Evolutionary conservation across 495 filamentous ascomycete genomes (phyloP).

Genomic region (Penicillium taxi): DNA sequence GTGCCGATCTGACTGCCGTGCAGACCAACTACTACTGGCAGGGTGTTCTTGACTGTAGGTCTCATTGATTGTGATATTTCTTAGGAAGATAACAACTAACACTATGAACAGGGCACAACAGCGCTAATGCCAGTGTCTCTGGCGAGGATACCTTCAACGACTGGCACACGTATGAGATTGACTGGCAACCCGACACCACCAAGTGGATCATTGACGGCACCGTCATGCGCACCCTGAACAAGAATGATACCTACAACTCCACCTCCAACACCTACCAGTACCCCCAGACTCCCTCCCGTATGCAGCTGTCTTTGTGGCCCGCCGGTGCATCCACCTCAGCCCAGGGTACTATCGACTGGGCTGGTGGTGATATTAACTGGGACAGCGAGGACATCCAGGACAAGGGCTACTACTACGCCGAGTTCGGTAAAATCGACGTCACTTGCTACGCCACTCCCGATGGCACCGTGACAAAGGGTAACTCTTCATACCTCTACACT

Average conservation of each 20-base stretch:
- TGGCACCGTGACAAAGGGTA: slow-evolving; percentile 51
- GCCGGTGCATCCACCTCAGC: slow-evolving; percentile 74
- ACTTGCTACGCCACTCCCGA: slow-evolving; percentile 72
- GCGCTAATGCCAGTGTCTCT: slow-evolving; percentile 56
- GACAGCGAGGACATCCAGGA: slow-evolving; percentile 69
- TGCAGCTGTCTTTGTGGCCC: slow-evolving; percentile 95
- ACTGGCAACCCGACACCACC: slow-evolving; percentile 80
- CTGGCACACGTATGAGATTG: slow-evolving; percentile 85
- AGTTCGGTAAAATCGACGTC: slow-evolving; percentile 66
- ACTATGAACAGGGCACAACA: slow-evolving; percentile 55
- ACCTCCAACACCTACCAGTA: slow-evolving; percentile 76
- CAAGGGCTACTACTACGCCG: slow-evolving; percentile 83
- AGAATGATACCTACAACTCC: slow-evolving; percentile 72
- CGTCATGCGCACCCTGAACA: slow-evolving; percentile 62
- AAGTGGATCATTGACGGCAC: slow-evolving; percentile 80
- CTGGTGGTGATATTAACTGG: slow-evolving; percentile 88
- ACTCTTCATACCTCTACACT: slow-evolving; percentile 69
- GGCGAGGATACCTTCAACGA: slow-evolving; percentile 63
- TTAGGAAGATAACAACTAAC: slow-evolving; percentile 4
- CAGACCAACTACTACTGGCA: slow-evolving; percentile 98
- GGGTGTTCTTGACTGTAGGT: slow-evolving; percentile 85
- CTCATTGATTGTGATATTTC: neutral
- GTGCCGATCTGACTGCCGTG: slow-evolving; percentile 62
- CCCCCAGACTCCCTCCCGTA: slow-evolving; percentile 88
- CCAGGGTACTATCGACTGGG: slow-evolving; percentile 82